Conservation (phyloP, 2,329 filamentous ascomycete species). For the Hortaea werneckii region DNA sequence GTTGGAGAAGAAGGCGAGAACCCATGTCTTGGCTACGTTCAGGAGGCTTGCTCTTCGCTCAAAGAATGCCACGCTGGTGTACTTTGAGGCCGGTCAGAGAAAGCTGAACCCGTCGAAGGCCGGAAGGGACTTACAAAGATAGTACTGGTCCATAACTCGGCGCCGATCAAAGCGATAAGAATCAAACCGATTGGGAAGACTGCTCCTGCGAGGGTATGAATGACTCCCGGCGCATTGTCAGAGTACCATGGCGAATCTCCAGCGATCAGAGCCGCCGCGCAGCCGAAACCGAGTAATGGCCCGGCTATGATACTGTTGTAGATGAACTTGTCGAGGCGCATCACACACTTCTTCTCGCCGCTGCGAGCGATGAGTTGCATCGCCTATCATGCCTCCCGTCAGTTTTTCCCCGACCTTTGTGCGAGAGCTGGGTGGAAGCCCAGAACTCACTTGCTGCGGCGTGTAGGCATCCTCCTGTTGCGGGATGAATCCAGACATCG, state of each 20-base stretch:
- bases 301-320: conserved; percentile 43
- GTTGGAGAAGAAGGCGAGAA: conserved; percentile 24
- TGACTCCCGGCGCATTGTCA: conserved; percentile 24
- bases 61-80: conserved; percentile 29
- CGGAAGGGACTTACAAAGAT: conserved; percentile 16
- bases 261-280: conserved; percentile 24
- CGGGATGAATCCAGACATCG: neutral
- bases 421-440: neutral
- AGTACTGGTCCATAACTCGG: conserved; percentile 25
- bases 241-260: conserved; percentile 24
- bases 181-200: conserved; percentile 28
- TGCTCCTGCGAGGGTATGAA: conserved; percentile 21
- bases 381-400: conserved; percentile 25
- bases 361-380: conserved; percentile 40
- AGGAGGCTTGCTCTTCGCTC: conserved; percentile 27
- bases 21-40: conserved; percentile 20
- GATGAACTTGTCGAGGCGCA: conserved; percentile 45
- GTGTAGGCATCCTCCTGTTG: conserved; percentile 4
- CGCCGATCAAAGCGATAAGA: conserved; percentile 24
- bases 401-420: neutral
- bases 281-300: conserved; percentile 42
- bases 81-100: neutral
- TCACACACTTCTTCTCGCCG: conserved; percentile 43
- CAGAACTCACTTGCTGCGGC: conserved; percentile 28
- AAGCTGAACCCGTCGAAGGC: neutral